Conservation (phyloP, 208 protist genomes). For the Leishmania tropica region DNA sequence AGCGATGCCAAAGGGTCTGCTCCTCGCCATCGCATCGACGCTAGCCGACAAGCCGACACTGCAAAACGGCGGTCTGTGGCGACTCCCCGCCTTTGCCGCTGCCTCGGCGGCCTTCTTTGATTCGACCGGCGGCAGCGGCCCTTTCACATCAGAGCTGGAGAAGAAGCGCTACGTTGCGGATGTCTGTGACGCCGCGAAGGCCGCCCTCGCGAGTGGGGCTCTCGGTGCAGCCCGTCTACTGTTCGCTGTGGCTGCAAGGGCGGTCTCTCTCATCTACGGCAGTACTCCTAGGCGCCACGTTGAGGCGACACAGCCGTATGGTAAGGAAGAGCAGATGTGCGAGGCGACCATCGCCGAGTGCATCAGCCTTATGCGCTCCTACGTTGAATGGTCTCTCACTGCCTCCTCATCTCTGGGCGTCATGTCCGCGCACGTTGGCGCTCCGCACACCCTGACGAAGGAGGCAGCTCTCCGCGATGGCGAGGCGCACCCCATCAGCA, state of each 20-base stretch:
- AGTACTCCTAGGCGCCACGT: background rate
- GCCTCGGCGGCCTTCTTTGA: slow-evolving; percentile 31
- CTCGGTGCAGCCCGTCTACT: slow-evolving; percentile 59
- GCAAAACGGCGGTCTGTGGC: slow-evolving; percentile 45
- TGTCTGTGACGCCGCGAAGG: slow-evolving; percentile 40
- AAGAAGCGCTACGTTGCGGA: slow-evolving; percentile 51
- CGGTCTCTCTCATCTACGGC: slow-evolving; percentile 45
- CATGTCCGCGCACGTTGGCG: slow-evolving; percentile 73
- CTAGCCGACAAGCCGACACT: slow-evolving; percentile 53
- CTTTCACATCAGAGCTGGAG: slow-evolving; percentile 9
- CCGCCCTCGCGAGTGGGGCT: slow-evolving; percentile 57
- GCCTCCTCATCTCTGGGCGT: slow-evolving; percentile 61
- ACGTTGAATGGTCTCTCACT: slow-evolving; percentile 62
- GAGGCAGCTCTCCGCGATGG: slow-evolving; percentile 75
- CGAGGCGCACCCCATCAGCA: slow-evolving; percentile 59
- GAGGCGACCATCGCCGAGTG: slow-evolving; percentile 30
- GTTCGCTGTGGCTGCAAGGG: slow-evolving; percentile 54
- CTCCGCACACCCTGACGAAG: slow-evolving; percentile 49
- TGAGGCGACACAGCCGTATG: background rate
- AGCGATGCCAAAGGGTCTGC: slow-evolving; percentile 15
- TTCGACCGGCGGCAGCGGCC: background rate
- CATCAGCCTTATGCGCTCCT: slow-evolving; percentile 55
- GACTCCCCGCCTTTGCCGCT: slow-evolving; percentile 24
- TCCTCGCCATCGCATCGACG: slow-evolving; percentile 39
- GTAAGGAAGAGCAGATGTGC: slow-evolving; percentile 23